Evolutionary conservation across 2,329 filamentous ascomycete species (phyloP).

Genomic region (Teratosphaeriaceae sp.): DNA sequence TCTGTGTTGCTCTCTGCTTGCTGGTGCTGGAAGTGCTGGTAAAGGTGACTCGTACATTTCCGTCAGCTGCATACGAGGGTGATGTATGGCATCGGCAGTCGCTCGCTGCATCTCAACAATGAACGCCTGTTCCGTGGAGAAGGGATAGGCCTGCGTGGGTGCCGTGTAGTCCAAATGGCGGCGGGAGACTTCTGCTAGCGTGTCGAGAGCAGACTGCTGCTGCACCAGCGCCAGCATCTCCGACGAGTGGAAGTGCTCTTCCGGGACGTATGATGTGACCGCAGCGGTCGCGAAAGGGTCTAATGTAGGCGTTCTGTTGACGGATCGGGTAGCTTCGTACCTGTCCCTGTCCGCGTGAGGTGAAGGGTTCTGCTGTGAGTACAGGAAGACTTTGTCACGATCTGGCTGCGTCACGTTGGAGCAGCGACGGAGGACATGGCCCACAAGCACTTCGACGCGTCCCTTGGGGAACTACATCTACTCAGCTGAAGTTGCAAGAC

Average conservation of each 20-base stretch:
- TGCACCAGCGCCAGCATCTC: background rate
- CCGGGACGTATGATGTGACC: background rate
- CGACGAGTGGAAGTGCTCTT: background rate
- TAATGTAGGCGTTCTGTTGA: too few species aligned
- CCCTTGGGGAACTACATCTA: constrained; percentile 67
- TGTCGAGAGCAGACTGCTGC: constrained; percentile 76
- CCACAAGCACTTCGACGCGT: constrained; percentile 72
- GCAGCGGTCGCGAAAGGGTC: background rate
- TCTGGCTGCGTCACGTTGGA: constrained; percentile 58
- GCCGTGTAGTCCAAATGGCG: constrained; percentile 60
- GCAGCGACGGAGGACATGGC: constrained; percentile 81
- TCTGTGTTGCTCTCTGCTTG: too few species aligned
- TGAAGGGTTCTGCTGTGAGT: constrained; percentile 1
- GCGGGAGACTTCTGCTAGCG: constrained; percentile 79
- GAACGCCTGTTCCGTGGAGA: constrained; percentile 8
- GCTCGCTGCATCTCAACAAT: constrained; percentile 3
- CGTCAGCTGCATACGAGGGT: background rate
- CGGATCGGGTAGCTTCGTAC: too few species aligned
- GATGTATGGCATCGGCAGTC: background rate
- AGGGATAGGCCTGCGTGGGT: background rate
- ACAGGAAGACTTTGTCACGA: constrained; percentile 8
- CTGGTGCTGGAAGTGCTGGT: too few species aligned
- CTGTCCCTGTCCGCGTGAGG: too few species aligned
- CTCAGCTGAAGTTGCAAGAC: background rate
- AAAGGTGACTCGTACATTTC: background rate